Evolutionary conservation across 306 rosid genomes (phyloP), one percentile per base, ranked within the genome.

Genomic region (Nissolia schottii): DNA sequence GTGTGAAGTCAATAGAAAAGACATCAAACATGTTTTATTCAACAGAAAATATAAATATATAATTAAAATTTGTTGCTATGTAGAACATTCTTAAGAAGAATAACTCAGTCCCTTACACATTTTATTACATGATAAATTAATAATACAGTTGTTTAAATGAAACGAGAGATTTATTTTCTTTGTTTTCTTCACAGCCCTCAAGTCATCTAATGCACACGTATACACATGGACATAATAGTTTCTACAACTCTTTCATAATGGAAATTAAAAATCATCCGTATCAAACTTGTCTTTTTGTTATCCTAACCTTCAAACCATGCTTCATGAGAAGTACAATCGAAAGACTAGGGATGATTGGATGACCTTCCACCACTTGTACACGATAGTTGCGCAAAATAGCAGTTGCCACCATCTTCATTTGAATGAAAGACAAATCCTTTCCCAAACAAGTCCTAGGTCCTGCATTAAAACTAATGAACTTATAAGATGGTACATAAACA

Each of bases 391-490:
- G 19, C 22, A 82, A 15, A 23, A 86, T 6, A 16, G 85, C 15
- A 29, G 28, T 53, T 2, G 85, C 76, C 4, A 84, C 59, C 5
- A 86, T 76, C 69, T 88, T 88, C 64, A 84, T 2, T 43, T 86
- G 86, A 56, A 70, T 45, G 8, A 84, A 81, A 3, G 82, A 73
- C 37, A 69, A 51, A 0, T 84, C 82, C 25, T 82, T 88, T 0
- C 94, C 94, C 58, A 84, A 66, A 16, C 87, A 88, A 46, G 83
- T 82, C 58, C 88, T 82, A 0, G 89, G 89, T 0, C 93, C 93
- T 0, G 89, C 76, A 59, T 86, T 86, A 48, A 84, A 89, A 8
- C 77, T 67, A 7, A 71, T 8, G 71, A 84, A 86, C 12, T 86
- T 86, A 64, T 84, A 83, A 19, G 91, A 79, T 0, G 94, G 87